Evolutionary conservation across 2,329 filamentous ascomycete species (phyloP).

Genomic region (Cercospora sp.): DNA sequence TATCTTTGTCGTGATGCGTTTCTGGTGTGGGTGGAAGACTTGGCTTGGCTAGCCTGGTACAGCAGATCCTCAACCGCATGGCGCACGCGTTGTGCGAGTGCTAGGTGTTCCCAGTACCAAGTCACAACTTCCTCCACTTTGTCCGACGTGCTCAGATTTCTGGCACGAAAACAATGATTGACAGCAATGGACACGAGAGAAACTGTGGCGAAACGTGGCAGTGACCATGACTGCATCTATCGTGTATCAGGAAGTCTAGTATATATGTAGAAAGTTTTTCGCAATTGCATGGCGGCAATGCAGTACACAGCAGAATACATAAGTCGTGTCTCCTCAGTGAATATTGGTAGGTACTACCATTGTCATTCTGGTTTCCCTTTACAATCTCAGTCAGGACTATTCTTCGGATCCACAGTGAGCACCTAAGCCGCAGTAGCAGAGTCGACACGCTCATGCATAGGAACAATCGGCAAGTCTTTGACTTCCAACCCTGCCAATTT

Average conservation of each 20-base stretch:
- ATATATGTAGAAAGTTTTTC: not conserved
- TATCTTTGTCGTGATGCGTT: not conserved
- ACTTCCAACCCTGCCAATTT: constrained; percentile 32
- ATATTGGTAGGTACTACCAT: not conserved
- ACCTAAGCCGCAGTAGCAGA: constrained; percentile 22
- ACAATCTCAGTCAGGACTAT: not conserved
- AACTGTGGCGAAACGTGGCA: not conserved
- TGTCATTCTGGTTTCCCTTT: not conserved
- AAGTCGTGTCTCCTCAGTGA: not conserved
- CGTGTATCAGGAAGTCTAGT: not conserved
- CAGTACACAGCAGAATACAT: not conserved
- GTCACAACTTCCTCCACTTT: no score
- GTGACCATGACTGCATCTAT: not conserved
- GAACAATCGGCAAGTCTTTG: constrained; percentile 36
- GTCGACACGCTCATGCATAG: constrained; percentile 40
- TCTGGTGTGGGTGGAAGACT: not conserved
- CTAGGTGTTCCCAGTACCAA: not conserved
- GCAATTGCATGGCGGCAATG: not conserved
- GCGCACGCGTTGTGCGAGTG: not conserved
- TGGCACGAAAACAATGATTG: not conserved
- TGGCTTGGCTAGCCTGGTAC: not conserved
- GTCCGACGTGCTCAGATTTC: not conserved
- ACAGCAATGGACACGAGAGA: not conserved
- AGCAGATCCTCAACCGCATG: not conserved
- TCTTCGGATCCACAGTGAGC: constrained; percentile 10